Percentiles rank a stretch among this genome's conserved stretches.
Conservation (phyloP, 192 early-diverging fungal genomes). For the Geosiphon pyriformis region DNA sequence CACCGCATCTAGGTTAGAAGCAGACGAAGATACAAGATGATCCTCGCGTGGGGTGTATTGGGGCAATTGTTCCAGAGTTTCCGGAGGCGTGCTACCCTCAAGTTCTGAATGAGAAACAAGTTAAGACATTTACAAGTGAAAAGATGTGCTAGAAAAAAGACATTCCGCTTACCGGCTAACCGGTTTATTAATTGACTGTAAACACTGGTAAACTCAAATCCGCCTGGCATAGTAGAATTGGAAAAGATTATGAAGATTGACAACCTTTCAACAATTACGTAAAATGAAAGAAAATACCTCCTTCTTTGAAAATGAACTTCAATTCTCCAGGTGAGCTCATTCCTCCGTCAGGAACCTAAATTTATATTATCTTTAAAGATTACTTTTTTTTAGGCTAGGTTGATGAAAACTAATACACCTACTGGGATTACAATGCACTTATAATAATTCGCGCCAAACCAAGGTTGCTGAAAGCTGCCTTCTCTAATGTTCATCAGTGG, state of each 20-base stretch:
- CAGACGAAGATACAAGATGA: background rate
- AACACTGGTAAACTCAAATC: conserved; percentile 45
- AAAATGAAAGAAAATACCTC: conserved; percentile 27
- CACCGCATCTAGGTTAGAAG: background rate
- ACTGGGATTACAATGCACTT: conserved; percentile 38
- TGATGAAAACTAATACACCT: conserved; percentile 6
- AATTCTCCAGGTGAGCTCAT: conserved; percentile 33
- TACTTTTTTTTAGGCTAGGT: too few relatives aligned
- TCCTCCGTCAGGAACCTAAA: conserved; percentile 43
- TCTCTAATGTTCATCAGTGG: conserved; percentile 34
- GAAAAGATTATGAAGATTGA: background rate
- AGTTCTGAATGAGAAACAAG: conserved; percentile 4
- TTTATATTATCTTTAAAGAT: background rate
- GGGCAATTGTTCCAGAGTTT: conserved; percentile 32
- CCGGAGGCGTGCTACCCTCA: conserved; percentile 23
- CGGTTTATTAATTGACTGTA: conserved; percentile 30
- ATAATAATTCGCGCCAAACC: conserved; percentile 52
- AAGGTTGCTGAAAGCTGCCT: conserved; percentile 46
- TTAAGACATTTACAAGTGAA: conserved; percentile 11
- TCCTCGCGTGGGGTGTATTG: conserved; percentile 29
- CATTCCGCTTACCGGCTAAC: conserved; percentile 27
- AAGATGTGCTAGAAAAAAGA: background rate
- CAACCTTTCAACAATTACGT: background rate
- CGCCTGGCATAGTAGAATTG: conserved; percentile 19
- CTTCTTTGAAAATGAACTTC: conserved; percentile 48